phyloP scores from a whole-genome alignment of 2,329 filamentous ascomycete species.

The Ampelomyces quisqualis region DNA sequence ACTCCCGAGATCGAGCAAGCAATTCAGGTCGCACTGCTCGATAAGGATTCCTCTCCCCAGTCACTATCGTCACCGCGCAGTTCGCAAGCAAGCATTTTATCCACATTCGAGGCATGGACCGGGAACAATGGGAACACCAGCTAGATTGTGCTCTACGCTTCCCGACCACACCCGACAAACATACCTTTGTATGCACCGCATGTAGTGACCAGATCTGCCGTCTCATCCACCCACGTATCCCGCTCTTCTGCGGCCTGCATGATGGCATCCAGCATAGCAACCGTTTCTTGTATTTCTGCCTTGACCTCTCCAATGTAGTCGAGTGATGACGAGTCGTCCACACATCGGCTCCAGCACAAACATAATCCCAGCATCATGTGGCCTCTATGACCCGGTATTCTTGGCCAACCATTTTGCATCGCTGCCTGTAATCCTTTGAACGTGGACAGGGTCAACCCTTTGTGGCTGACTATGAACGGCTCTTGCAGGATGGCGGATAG shows the following conservation, averaged over 20 bases:
- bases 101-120: background rate
- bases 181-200: slow-evolving; percentile 8
- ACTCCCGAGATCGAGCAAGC: too few relatives aligned
- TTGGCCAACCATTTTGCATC: slow-evolving; percentile 67
- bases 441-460: slow-evolving; percentile 56
- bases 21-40: background rate
- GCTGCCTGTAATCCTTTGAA: slow-evolving; percentile 57
- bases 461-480: slow-evolving; percentile 62
- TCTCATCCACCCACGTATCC: slow-evolving; percentile 19
- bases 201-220: slow-evolving; percentile 9
- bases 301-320: slow-evolving; percentile 14
- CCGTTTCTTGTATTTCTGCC: slow-evolving; percentile 23
- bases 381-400: slow-evolving; percentile 62
- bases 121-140: background rate
- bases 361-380: slow-evolving; percentile 63
- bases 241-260: slow-evolving; percentile 18
- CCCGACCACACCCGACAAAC: slow-evolving; percentile 9
- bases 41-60: slow-evolving; percentile 1
- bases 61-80: slow-evolving; percentile 9
- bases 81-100: background rate
- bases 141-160: background rate
- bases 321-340: slow-evolving; percentile 21
- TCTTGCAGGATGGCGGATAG: slow-evolving; percentile 66
- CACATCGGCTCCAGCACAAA: slow-evolving; percentile 39
- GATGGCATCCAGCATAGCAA: slow-evolving; percentile 31